These are phyloP conservation scores for Fusarium liriodendri DNA, from an alignment of 2,329 filamentous ascomycete genomes.

Conservation along the genomic window DNA sequence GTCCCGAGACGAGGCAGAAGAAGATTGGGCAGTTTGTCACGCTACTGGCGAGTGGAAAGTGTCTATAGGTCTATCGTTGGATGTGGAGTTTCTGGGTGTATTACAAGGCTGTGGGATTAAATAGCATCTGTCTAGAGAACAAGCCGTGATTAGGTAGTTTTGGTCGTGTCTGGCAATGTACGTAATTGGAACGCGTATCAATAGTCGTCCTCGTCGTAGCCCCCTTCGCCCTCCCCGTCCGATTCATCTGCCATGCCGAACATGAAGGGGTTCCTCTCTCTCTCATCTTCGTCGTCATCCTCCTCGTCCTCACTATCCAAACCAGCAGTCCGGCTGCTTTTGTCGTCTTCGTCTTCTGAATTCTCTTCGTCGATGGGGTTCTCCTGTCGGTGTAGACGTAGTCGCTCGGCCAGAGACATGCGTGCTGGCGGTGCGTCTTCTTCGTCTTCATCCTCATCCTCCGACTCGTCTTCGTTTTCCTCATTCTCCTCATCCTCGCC, in stretches of 20 bases:
- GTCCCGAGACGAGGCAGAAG: conserved; percentile 48
- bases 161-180: not conserved
- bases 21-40: conserved; percentile 56
- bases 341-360: conserved; percentile 13
- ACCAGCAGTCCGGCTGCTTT: conserved; percentile 33
- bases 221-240: conserved; percentile 41
- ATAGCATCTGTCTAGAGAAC: not conserved
- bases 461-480: conserved; percentile 7
- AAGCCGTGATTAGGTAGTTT: not conserved
- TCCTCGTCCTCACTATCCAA: conserved; percentile 33
- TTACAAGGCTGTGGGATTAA: conserved; percentile 9
- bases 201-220: conserved; percentile 30
- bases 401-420: conserved; percentile 30
- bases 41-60: conserved; percentile 48
- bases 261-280: conserved; percentile 43
- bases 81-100: not conserved
- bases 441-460: conserved; percentile 17
- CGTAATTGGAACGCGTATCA: not conserved
- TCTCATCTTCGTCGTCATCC: conserved; percentile 33
- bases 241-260: conserved; percentile 50
- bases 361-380: conserved; percentile 24
- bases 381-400: conserved; percentile 32
- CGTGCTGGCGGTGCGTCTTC: conserved; percentile 24
- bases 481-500: conserved; percentile 1
- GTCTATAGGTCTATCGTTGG: conserved; percentile 41